A percentile compares a stretch with the other conserved stretches of the same genome.
These are phyloP conservation scores for Malassezia obtusa DNA, from an alignment of 1,284 basidiomycete genomes.

Conservation along the genomic window DNA sequence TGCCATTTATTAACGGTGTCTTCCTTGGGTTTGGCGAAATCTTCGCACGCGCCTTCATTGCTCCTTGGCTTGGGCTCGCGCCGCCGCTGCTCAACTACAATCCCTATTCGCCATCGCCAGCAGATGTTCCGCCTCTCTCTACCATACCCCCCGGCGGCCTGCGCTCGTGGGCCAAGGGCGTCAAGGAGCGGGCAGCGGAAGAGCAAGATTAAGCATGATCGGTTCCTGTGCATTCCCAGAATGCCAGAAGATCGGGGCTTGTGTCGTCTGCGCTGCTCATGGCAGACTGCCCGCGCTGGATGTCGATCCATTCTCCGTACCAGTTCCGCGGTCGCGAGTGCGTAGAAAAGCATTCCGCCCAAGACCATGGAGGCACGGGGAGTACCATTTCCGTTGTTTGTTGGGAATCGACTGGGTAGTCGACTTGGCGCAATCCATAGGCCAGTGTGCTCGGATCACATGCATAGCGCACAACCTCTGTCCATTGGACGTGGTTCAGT, in stretches of 20 bases:
- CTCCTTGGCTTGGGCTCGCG: conserved; percentile 32
- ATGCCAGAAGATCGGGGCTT: conserved; percentile 7
- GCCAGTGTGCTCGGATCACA: conserved; percentile 12
- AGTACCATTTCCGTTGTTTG: neutral
- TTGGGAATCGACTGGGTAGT: neutral
- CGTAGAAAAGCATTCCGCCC: conserved; percentile 7
- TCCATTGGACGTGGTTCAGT: conserved; percentile 5
- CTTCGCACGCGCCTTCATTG: conserved; percentile 76
- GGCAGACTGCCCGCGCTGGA: neutral
- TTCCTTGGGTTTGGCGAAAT: conserved; percentile 98
- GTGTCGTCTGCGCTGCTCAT: neutral
- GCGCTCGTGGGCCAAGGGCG: conserved; percentile 8
- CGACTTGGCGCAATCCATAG: neutral
- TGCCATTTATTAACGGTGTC: conserved; percentile 93
- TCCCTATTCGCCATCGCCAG: conserved; percentile 14
- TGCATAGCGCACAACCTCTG: conserved; percentile 9
- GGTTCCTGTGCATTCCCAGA: conserved; percentile 14
- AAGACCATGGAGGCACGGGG: conserved; percentile 13
- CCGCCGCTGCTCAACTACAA: conserved; percentile 11
- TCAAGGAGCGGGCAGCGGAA: neutral
- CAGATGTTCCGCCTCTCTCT: conserved; percentile 13
- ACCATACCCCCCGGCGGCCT: conserved; percentile 7
- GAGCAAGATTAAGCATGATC: neutral
- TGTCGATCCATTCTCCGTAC: conserved; percentile 10
- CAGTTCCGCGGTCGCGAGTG: conserved; percentile 10